phyloP scores from a whole-genome alignment of 2,329 filamentous ascomycete genomes.

The Nannizziopsis barbatae region DNA sequence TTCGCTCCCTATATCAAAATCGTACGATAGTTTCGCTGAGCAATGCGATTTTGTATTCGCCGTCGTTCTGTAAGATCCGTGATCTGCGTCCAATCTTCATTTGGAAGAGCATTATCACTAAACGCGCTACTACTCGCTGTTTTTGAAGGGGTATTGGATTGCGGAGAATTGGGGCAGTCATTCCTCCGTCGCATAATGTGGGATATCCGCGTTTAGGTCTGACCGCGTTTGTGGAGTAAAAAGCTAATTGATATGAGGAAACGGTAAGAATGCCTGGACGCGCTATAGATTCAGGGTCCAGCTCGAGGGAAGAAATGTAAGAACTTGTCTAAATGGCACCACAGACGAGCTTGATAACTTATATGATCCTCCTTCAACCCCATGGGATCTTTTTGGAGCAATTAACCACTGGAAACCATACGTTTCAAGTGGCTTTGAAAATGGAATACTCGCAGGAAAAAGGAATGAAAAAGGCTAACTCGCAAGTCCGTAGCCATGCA shows the following conservation, averaged over 20 bases:
- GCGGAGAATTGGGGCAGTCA: background rate
- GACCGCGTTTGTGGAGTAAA: background rate
- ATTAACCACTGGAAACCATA: background rate
- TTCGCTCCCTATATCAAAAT: background rate
- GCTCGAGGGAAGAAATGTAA: background rate
- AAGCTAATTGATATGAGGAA: background rate
- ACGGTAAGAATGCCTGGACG: background rate
- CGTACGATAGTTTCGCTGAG: conserved; percentile 92
- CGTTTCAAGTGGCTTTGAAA: background rate
- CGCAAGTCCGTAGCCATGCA: background rate
- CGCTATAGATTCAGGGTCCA: background rate
- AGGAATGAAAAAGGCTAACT: background rate
- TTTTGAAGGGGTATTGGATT: conserved; percentile 37
- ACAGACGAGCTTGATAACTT: background rate
- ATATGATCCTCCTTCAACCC: background rate
- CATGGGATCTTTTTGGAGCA: background rate
- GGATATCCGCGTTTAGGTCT: background rate
- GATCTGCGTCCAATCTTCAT: conserved; percentile 99
- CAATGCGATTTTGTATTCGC: conserved; percentile 94
- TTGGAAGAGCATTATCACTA: conserved; percentile 84
- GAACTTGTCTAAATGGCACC: background rate
- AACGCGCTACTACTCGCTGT: conserved; percentile 87
- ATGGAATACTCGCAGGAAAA: conserved; percentile 1
- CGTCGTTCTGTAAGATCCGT: conserved; percentile 89
- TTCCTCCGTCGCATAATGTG: conserved; percentile 2